Conservation (phyloP, 768 basidiomycete species). For the Kwoniella shandongensis region DNA sequence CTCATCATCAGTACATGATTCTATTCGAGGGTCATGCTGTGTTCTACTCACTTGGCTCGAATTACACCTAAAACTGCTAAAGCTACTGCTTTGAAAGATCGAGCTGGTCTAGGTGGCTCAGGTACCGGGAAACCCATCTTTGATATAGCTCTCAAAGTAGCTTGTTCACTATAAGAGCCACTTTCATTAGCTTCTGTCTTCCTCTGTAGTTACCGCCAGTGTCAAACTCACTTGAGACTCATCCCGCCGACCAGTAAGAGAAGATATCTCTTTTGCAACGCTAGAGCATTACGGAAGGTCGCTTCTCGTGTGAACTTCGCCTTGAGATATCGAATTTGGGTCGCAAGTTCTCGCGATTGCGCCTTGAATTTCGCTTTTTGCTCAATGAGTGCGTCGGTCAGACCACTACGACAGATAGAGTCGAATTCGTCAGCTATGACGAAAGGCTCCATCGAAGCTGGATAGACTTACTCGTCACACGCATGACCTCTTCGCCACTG, state of each 20-base stretch:
- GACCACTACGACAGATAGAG: conserved; percentile 4
- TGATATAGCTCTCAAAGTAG: conserved; percentile 46
- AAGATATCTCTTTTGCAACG: conserved; percentile 86
- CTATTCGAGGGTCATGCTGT: too few species aligned
- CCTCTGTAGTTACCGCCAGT: not conserved
- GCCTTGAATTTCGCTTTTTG: conserved; percentile 35
- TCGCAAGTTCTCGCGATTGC: conserved; percentile 62
- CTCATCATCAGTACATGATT: conserved; percentile 10
- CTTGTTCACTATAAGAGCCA: conserved; percentile 38
- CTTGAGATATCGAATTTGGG: conserved; percentile 89
- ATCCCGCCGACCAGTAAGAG: conserved; percentile 63
- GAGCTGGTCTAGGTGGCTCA: conserved; percentile 17
- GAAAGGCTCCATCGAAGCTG: not conserved
- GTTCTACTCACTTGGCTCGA: conserved; percentile 38
- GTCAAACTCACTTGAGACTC: conserved; percentile 44
- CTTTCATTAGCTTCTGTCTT: not conserved
- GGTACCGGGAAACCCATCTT: conserved; percentile 50
- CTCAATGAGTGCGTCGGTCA: conserved; percentile 9
- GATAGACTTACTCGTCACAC: conserved; percentile 57
- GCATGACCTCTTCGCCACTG: conserved; percentile 56
- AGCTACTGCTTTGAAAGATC: conserved; percentile 43
- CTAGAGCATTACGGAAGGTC: conserved; percentile 69
- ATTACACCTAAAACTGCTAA: conserved; percentile 42
- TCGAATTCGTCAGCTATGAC: not conserved
- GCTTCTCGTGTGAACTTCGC: conserved; percentile 85